Evolutionary conservation across 345 rosid genomes (phyloP).

Genomic region (Capsella bursapastoris): DNA sequence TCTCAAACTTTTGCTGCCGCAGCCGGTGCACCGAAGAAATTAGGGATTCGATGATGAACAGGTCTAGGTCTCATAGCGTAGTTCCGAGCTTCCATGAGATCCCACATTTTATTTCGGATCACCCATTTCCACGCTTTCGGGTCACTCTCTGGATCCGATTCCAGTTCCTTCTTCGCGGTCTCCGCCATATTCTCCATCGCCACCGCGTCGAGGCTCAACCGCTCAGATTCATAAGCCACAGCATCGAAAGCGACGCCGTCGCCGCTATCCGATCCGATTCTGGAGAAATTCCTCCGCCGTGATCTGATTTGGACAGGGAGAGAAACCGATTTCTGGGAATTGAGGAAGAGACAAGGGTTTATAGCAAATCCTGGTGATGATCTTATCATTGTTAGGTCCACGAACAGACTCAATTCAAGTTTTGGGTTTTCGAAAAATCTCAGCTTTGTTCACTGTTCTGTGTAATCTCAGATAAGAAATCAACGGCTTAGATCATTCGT

Average conservation of each 20-base stretch:
- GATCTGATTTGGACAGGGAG: conserved; percentile 2
- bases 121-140: conserved; percentile 95
- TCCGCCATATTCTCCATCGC: conserved; percentile 77
- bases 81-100: conserved; percentile 77
- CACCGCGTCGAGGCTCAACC: conserved; percentile 66
- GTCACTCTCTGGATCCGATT: conserved; percentile 46
- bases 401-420: not conserved
- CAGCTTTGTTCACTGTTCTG: conserved; percentile 14
- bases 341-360: conserved; percentile 16
- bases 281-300: conserved; percentile 31
- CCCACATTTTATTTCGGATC: conserved; percentile 81
- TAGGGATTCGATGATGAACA: conserved; percentile 92
- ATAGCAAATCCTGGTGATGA: conserved; percentile 39
- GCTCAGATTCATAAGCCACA: conserved; percentile 66
- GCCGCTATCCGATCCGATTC: conserved; percentile 36
- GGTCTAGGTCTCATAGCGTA: conserved; percentile 83
- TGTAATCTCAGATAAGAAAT: conserved; percentile 29
- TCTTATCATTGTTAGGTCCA: conserved; percentile 49
- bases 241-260: conserved; percentile 54
- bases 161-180: conserved; percentile 51
- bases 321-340: not conserved
- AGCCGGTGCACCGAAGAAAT: conserved; percentile 76
- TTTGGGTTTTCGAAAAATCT: conserved; percentile 1
- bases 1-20: conserved; percentile 66
- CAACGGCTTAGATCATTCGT: conserved; percentile 30